Evolutionary conservation across 2,329 filamentous ascomycete genomes (phyloP), one percentile per base, ranked within the genome.

Genomic region (Aspergillus hortae): DNA sequence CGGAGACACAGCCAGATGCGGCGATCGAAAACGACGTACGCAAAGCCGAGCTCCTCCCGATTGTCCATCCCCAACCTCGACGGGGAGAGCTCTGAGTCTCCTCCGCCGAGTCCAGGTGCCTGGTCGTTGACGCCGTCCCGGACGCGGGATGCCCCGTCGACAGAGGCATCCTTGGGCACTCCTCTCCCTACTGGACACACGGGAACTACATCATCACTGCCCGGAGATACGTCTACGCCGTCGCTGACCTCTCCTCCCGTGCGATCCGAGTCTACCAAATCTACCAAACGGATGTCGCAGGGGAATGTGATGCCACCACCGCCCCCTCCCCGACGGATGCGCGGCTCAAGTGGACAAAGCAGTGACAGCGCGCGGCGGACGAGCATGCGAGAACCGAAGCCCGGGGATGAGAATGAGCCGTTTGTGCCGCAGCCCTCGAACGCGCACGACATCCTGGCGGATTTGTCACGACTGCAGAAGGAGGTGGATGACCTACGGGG

Each of bases 391-490:
- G 55, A 62, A 11, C 4, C 14, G 21, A 62, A 61, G 36, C 55
- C 57, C 38, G 33, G 61, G 54, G 45, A 63, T 61, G 42, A 56
- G 41, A 45, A 63, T 48, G 51, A 65, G 46, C 53, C 54, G 38
- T 54, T 66, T 30, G 52, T 66, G 27, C 60, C 60, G 65, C 75
- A 64, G 65, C 75, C 51, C 58, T 73, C 73, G 9, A 70, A 73
- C 48, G 71, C 74, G 1, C 68, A 70, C 40, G 82, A 88, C 63
- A 89, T 92, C 53, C 69, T 92, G 58, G 87, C 87, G 1, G 87
- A 92, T 66, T 70, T 92, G 50, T 81, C 83, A 44, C 84, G 84
- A 19, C 70, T 92, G 56, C 88, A 90, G 70, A 80, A 81, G 64
- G 89, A 92, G 64, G 88, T 92, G 36, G 88, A 92, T 70, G 87